Evolutionary conservation across 1,139 yeast species (phyloP).

Genomic region (Hansenula lynferdii): DNA sequence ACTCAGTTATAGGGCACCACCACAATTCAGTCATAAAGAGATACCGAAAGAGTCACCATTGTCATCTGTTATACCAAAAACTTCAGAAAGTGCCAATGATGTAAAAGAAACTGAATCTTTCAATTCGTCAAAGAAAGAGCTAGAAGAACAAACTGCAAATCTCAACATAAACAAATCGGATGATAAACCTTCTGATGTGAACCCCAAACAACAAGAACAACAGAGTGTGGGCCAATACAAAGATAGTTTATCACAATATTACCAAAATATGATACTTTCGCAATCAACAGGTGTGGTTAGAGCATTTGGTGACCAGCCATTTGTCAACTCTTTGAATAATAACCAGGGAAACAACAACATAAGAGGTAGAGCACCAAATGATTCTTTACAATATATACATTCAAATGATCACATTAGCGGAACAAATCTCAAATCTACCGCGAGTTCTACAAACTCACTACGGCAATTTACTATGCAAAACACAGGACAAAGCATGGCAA

Average conservation of each 20-base stretch:
- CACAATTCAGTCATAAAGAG: conserved; percentile 19
- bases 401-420: conserved; percentile 22
- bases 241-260: conserved; percentile 25
- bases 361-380: too few species aligned
- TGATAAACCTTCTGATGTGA: too few species aligned
- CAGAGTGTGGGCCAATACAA: conserved; percentile 6
- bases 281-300: conserved; percentile 46
- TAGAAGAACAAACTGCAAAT: not conserved
- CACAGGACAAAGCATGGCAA: not conserved
- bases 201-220: conserved; percentile 1
- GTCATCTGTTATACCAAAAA: conserved; percentile 1
- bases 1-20: conserved; percentile 20
- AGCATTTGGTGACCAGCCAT: conserved; percentile 29
- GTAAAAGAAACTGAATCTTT: not conserved
- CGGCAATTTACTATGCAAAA: conserved; percentile 19
- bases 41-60: conserved; percentile 9
- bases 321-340: conserved; percentile 26
- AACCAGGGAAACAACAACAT: too few species aligned
- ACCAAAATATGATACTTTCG: conserved; percentile 38
- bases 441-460: conserved; percentile 18
- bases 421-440: conserved; percentile 6
- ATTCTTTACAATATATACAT: conserved; percentile 18
- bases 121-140: not conserved
- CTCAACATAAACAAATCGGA: not conserved
- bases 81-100: not conserved